Percentiles rank a stretch among this genome's conserved stretches.
phyloP scores from a whole-genome alignment of 2,329 filamentous ascomycete genomes.

The Cercospora brassicicola region DNA sequence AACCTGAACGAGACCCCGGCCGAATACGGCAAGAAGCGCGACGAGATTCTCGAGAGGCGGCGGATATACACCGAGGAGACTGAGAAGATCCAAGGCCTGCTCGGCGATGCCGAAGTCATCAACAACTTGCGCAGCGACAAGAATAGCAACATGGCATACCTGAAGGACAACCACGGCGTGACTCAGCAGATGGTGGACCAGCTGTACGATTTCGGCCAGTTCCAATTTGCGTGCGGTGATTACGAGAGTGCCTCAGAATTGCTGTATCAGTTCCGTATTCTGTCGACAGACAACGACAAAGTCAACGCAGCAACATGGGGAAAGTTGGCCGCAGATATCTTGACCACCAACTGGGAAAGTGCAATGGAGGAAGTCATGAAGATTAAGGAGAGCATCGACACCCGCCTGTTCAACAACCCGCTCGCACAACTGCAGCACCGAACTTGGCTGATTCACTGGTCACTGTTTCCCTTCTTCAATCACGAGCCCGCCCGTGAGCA shows the following conservation, averaged over 20 bases:
- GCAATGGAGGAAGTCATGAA: conserved; percentile 89
- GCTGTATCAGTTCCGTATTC: conserved; percentile 95
- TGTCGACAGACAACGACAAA: conserved; percentile 98
- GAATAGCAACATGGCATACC: conserved; percentile 95
- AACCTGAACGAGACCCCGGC: conserved; percentile 72
- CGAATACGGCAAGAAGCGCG: conserved; percentile 85
- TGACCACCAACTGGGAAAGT: conserved; percentile 91
- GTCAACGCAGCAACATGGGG: conserved; percentile 95
- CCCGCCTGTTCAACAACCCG: conserved; percentile 92
- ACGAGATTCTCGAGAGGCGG: conserved; percentile 80
- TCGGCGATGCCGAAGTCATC: conserved; percentile 86
- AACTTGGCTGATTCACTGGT: conserved; percentile 97
- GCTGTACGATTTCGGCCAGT: conserved; percentile 92
- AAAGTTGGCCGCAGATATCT: conserved; percentile 93
- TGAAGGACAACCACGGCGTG: conserved; percentile 95
- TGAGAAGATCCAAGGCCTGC: conserved; percentile 79
- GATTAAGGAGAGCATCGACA: conserved; percentile 89
- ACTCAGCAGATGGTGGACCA: conserved; percentile 94
- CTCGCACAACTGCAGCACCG: conserved; percentile 94
- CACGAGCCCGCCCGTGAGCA: conserved; percentile 85
- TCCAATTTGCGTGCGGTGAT: conserved; percentile 96
- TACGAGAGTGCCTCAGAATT: conserved; percentile 88
- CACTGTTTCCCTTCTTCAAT: conserved; percentile 98
- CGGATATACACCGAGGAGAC: conserved; percentile 84
- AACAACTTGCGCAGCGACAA: conserved; percentile 92